Percentiles rank a stretch among this genome's conserved stretches.
Conservation (phyloP, 257 asterid species). For the Plectranthus barbatus region DNA sequence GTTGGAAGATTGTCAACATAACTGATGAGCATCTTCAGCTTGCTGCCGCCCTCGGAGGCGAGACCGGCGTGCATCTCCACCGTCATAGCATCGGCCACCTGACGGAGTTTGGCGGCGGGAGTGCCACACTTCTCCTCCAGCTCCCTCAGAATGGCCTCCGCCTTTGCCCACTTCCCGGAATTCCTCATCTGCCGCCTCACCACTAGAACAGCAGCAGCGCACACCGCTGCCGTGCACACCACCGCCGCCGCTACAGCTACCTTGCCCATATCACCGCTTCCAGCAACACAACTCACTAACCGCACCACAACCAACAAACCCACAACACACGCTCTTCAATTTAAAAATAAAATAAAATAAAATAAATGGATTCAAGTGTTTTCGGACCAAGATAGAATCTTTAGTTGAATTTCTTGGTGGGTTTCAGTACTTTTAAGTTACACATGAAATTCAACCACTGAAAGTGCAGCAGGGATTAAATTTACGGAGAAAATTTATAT, state of each 20-base stretch:
- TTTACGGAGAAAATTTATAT: not conserved
- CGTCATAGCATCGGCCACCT: conserved; percentile 85
- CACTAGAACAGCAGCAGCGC: conserved; percentile 56
- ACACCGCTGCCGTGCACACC: conserved; percentile 62
- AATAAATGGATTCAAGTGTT: not conserved
- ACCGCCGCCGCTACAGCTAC: conserved; percentile 62
- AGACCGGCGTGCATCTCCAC: conserved; percentile 96
- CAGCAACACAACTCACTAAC: too few relatives aligned
- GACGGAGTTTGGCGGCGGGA: conserved; percentile 54
- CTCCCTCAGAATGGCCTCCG: conserved; percentile 54
- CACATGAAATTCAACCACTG: not conserved
- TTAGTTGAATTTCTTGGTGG: conserved; percentile 18
- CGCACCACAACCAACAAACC: not conserved
- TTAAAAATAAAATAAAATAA: too few relatives aligned
- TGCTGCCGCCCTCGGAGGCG: conserved; percentile 82
- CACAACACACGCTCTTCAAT: not conserved
- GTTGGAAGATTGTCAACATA: conserved; percentile 82
- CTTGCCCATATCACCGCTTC: too few relatives aligned
- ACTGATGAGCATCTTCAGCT: conserved; percentile 82
- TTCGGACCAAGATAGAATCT: conserved; percentile 15
- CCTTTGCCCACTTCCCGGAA: conserved; percentile 58
- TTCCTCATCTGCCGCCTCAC: conserved; percentile 46
- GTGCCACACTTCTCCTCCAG: conserved; percentile 66
- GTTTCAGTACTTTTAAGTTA: conserved; percentile 4
- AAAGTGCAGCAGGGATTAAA: not conserved